phyloP scores from a whole-genome alignment of 768 basidiomycete genomes.

The Holtermanniella nyarrowii region DNA sequence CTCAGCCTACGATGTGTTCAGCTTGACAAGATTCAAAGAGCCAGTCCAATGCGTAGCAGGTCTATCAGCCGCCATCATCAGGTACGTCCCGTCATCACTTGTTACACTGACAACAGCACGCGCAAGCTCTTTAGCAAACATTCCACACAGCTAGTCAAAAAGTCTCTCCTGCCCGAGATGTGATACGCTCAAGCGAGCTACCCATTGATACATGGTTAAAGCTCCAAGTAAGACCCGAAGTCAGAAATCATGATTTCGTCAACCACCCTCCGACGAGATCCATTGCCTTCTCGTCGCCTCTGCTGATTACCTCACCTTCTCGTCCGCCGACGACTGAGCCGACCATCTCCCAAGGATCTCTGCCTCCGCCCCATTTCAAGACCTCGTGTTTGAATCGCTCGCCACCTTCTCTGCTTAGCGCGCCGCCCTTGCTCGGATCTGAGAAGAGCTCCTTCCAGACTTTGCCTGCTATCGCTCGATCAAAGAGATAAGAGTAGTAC shows the following conservation, averaged over 20 bases:
- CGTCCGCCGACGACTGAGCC: conserved; percentile 57
- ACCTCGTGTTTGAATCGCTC: conserved; percentile 71
- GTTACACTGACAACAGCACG: not conserved
- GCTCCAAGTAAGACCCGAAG: no score
- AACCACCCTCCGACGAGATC: conserved; percentile 75
- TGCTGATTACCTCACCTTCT: conserved; percentile 46
- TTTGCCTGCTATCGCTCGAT: conserved; percentile 87
- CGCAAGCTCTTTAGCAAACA: not conserved
- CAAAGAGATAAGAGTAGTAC: conserved; percentile 95
- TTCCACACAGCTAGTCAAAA: not conserved
- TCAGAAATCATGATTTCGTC: no score
- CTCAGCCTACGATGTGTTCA: conserved; percentile 32
- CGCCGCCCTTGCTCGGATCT: conserved; percentile 41
- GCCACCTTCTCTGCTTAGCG: conserved; percentile 61
- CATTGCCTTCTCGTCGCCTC: conserved; percentile 76
- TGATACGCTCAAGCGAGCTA: no score
- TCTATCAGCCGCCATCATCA: conserved; percentile 24
- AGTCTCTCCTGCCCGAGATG: no score
- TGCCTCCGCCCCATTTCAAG: conserved; percentile 72
- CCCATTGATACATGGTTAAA: no score
- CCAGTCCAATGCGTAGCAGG: conserved; percentile 32
- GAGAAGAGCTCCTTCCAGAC: conserved; percentile 71
- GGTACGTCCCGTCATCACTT: conserved; percentile 6
- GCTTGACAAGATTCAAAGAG: conserved; percentile 23
- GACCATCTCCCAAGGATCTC: conserved; percentile 90